Evolutionary conservation across 1,139 yeast genomes (phyloP).

Genomic region (Protomyces gravidus): DNA sequence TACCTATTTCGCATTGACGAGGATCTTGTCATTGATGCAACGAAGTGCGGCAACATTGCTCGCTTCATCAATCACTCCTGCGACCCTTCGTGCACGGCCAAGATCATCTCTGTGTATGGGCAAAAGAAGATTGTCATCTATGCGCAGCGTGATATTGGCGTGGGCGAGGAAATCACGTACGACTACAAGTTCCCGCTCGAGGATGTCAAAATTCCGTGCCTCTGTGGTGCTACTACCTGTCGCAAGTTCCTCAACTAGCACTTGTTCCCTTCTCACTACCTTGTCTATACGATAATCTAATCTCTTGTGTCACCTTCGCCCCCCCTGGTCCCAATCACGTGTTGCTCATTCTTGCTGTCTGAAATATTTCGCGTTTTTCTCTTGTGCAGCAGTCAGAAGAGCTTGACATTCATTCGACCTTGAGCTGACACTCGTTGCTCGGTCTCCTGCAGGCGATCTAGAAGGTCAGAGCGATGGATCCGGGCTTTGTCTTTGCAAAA

Average conservation of each 20-base stretch:
- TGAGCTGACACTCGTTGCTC: no score
- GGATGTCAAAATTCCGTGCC: conserved; percentile 81
- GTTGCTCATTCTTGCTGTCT: no score
- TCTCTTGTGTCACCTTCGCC: no score
- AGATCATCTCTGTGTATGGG: conserved; percentile 91
- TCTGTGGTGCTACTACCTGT: conserved; percentile 92
- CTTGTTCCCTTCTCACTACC: not conserved
- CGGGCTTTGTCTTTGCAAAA: conserved; percentile 27
- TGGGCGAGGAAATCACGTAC: conserved; percentile 78
- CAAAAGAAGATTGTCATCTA: conserved; percentile 90
- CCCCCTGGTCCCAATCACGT: no score
- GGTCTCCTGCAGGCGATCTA: no score
- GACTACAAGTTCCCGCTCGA: conserved; percentile 94
- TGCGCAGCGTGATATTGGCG: conserved; percentile 75
- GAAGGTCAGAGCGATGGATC: no score
- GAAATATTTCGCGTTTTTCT: no score
- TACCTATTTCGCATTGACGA: conserved; percentile 90
- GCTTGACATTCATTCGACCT: no score
- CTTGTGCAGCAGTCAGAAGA: no score
- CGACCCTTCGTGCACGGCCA: conserved; percentile 89
- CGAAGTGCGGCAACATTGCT: conserved; percentile 95
- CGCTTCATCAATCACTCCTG: conserved; percentile 76
- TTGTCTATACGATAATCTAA: no score
- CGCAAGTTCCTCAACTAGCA: conserved; percentile 75
- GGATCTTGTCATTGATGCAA: conserved; percentile 92